A percentile compares a stretch with the other conserved stretches of the same genome.
These are phyloP conservation scores for Candida silvicultrix DNA, from an alignment of 805 yeast genomes.

Conservation along the genomic window DNA sequence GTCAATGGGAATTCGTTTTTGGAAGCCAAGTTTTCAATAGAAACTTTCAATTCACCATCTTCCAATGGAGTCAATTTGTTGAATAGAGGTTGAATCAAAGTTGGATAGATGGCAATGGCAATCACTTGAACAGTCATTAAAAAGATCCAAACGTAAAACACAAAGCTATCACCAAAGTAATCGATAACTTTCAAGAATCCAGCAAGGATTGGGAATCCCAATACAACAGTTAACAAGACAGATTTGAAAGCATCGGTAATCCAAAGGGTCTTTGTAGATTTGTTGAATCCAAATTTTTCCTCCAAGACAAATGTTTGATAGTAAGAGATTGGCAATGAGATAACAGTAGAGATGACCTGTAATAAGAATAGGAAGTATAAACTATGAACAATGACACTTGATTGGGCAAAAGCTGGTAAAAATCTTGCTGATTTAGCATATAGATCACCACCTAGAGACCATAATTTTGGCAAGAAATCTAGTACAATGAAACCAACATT, in stretches of 20 bases:
- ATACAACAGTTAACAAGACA: slow-evolving; percentile 39
- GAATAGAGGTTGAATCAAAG: slow-evolving; percentile 86
- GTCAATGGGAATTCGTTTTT: slow-evolving; percentile 79
- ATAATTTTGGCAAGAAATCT: slow-evolving; percentile 59
- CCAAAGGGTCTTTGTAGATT: slow-evolving; percentile 70
- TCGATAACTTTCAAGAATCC: slow-evolving; percentile 78
- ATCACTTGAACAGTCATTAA: slow-evolving; percentile 66
- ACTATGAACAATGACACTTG: slow-evolving; percentile 67
- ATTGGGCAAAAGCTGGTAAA: slow-evolving; percentile 27
- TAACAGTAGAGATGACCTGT: slow-evolving; percentile 42
- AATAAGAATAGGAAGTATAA: slow-evolving; percentile 53
- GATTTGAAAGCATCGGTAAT: slow-evolving; percentile 64
- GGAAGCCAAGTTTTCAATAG: slow-evolving; percentile 75
- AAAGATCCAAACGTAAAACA: slow-evolving; percentile 72
- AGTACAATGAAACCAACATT: slow-evolving; percentile 51
- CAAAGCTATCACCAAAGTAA: slow-evolving; percentile 72
- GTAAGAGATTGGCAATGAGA: slow-evolving; percentile 63
- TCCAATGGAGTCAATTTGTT: slow-evolving; percentile 87
- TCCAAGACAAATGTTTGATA: slow-evolving; percentile 85
- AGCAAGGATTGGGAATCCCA: slow-evolving; percentile 71
- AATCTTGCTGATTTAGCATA: slow-evolving; percentile 21
- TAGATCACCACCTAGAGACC: slow-evolving; percentile 43
- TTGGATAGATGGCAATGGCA: slow-evolving; percentile 72
- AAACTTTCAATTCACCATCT: slow-evolving; percentile 78
- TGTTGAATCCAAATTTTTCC: slow-evolving; percentile 91